Evolutionary conservation across 352 stramenopile species (phyloP), one percentile per base, ranked within the genome.

Genomic region (Phytopythium helicoides): DNA sequence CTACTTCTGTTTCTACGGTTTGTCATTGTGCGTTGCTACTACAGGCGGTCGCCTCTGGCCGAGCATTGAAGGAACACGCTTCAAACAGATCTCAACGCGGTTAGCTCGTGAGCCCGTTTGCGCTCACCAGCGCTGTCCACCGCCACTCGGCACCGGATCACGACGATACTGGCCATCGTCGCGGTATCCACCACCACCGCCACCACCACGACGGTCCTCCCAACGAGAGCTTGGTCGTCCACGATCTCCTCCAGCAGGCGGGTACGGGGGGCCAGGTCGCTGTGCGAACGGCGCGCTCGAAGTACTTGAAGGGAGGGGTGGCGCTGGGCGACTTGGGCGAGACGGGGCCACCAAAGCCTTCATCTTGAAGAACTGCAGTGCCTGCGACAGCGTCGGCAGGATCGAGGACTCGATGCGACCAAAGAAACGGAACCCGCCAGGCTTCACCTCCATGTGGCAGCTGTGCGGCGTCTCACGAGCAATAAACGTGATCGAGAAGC

Each of bases 281-380:
- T 92, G 81, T 15, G 73, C 73, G 25, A 92, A 92, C 9, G 81
- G 81, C 16, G 63, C 69, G 44, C 57, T 83, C 41, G 54, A 71
- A 44, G 54, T 69, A 15, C 73, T 62, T 23, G 66, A 76, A 19
- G 68, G 58, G 62, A 87, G 86, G 6, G 78, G 71, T 14, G 57
- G 47, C 25, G 72, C 50, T 3, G 68, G 42, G 21, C 69, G 64
- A 12, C 52, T 53, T 22, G 71, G 56, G 10, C 65, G 65, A 39
- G 74, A 75, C 11, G 75, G 81, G 33, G 66, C 74, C 8, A 92
- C 71, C 19, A 94, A 54, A 1, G 86, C 86, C 53, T 90, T 92
- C 83, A 92, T 92, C 56, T 95, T 95, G 68, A 95, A 95, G 68
- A 93, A 95, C 59, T 92, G 78, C 23, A 95, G 65, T 36, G 86